Evolutionary conservation across 2,329 filamentous ascomycete species (phyloP).

Genomic region (Trichoderma polysporum): DNA sequence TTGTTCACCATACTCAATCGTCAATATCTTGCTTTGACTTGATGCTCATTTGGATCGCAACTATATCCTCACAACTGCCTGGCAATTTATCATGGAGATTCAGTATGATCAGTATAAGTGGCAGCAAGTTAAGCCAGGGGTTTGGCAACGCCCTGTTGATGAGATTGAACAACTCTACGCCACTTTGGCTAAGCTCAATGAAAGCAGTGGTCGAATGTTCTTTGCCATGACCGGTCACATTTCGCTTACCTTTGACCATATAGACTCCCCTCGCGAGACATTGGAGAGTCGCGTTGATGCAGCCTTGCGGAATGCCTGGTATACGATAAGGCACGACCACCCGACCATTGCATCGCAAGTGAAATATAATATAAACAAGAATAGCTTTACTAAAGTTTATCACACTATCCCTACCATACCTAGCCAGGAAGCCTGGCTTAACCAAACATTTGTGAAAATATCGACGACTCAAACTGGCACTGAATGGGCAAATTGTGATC

Average conservation of each 20-base stretch:
- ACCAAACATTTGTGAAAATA: not conserved
- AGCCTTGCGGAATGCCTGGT: not conserved
- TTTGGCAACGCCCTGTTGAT: not conserved
- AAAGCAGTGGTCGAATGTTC: not conserved
- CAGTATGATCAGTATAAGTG: not conserved
- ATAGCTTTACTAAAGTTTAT: not conserved
- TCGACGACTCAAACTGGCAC: not conserved
- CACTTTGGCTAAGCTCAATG: not conserved
- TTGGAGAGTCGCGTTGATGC: not conserved
- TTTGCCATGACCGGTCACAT: not conserved
- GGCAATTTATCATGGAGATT: too few relatives aligned
- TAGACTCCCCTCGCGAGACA: not conserved
- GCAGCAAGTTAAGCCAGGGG: not conserved
- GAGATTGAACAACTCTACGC: not conserved
- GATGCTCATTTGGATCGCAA: too few relatives aligned
- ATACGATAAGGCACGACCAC: not conserved
- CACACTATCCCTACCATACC: not conserved
- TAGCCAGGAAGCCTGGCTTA: not conserved
- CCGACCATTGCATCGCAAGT: not conserved
- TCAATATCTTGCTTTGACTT: too few relatives aligned
- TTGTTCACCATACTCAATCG: too few relatives aligned
- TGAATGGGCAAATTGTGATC: not conserved
- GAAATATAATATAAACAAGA: not conserved
- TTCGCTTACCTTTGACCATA: not conserved
- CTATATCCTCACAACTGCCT: too few relatives aligned